Conservation (phyloP, 1,284 basidiomycete species). For the Fistulina hepatica region DNA sequence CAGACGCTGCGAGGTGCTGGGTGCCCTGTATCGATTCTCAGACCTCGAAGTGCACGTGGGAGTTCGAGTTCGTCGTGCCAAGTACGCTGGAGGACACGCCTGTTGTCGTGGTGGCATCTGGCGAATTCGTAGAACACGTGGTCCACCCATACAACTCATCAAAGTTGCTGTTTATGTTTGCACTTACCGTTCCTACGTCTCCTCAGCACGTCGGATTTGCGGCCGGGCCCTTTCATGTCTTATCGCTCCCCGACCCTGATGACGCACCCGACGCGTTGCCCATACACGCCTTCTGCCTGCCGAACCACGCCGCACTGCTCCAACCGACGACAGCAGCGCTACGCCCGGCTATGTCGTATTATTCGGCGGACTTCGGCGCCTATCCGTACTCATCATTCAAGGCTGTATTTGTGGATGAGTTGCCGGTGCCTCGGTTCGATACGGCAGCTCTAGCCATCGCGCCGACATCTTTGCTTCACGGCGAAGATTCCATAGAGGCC, state of each 20-base stretch:
- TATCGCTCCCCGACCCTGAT: conserved; percentile 65
- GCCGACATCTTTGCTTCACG: conserved; percentile 78
- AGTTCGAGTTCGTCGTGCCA: conserved; percentile 93
- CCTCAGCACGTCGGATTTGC: conserved; percentile 96
- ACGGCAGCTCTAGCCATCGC: conserved; percentile 78
- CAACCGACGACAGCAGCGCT: conserved; percentile 65
- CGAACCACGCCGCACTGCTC: conserved; percentile 71
- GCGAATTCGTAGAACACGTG: conserved; percentile 90
- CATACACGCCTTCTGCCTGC: conserved; percentile 89
- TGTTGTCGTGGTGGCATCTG: conserved; percentile 83
- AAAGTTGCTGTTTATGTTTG: conserved; percentile 93
- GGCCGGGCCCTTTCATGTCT: conserved; percentile 85
- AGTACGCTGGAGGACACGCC: conserved; percentile 69
- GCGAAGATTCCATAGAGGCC: conserved; percentile 87
- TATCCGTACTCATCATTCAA: conserved; percentile 97
- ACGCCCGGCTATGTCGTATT: conserved; percentile 86
- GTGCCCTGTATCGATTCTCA: conserved; percentile 92
- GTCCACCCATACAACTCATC: conserved; percentile 89
- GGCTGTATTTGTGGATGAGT: conserved; percentile 89
- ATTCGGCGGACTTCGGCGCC: conserved; percentile 86
- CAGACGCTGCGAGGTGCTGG: conserved; percentile 92
- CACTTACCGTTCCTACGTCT: conserved; percentile 81
- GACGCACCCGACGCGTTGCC: conserved; percentile 51
- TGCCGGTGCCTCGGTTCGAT: conserved; percentile 71
- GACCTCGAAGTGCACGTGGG: conserved; percentile 98